A percentile compares a stretch with the other conserved stretches of the same genome.
These are phyloP conservation scores for Violaceomyces palustris DNA, from an alignment of 1,284 basidiomycete genomes.

Conservation along the genomic window DNA sequence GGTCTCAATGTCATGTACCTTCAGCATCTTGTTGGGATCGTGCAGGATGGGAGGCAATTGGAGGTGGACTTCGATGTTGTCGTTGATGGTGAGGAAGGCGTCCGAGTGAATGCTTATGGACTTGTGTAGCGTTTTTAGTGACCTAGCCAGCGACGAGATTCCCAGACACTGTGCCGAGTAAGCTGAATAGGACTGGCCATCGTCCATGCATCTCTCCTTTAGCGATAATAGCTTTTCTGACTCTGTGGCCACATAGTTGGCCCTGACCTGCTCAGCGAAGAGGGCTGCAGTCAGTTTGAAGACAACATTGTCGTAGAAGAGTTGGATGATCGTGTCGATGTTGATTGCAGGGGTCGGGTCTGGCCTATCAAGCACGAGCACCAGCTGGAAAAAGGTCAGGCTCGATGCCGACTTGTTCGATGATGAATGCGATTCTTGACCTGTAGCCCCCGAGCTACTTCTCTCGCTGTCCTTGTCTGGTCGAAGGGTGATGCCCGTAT, in stretches of 20 bases:
- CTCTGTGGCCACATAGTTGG: slow-evolving; percentile 36
- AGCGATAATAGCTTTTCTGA: slow-evolving; percentile 30
- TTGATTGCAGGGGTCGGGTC: slow-evolving; percentile 42
- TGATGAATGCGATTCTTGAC: too few species aligned
- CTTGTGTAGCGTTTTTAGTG: slow-evolving; percentile 30
- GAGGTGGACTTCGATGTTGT: slow-evolving; percentile 40
- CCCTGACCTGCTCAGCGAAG: slow-evolving; percentile 38
- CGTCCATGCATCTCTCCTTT: slow-evolving; percentile 38
- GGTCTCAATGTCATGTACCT: slow-evolving; percentile 39
- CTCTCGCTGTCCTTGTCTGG: too few species aligned
- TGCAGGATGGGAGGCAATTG: slow-evolving; percentile 47
- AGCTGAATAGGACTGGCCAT: slow-evolving; percentile 30
- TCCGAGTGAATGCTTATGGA: slow-evolving; percentile 36
- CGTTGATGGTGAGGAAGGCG: slow-evolving; percentile 42
- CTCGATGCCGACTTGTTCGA: slow-evolving; percentile 1
- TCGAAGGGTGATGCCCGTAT: too few species aligned
- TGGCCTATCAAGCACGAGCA: slow-evolving; percentile 47
- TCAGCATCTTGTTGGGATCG: slow-evolving; percentile 22
- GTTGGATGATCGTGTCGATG: slow-evolving; percentile 31
- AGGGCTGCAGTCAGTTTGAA: slow-evolving; percentile 52
- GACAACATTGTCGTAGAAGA: slow-evolving; percentile 48
- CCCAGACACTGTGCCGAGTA: slow-evolving; percentile 31
- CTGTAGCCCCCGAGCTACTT: too few species aligned
- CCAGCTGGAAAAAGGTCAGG: slow-evolving; percentile 44
- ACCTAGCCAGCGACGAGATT: slow-evolving; percentile 39